These are phyloP conservation scores for Xerocomellus dryophilus DNA, from an alignment of 768 basidiomycete genomes.

Conservation along the genomic window DNA sequence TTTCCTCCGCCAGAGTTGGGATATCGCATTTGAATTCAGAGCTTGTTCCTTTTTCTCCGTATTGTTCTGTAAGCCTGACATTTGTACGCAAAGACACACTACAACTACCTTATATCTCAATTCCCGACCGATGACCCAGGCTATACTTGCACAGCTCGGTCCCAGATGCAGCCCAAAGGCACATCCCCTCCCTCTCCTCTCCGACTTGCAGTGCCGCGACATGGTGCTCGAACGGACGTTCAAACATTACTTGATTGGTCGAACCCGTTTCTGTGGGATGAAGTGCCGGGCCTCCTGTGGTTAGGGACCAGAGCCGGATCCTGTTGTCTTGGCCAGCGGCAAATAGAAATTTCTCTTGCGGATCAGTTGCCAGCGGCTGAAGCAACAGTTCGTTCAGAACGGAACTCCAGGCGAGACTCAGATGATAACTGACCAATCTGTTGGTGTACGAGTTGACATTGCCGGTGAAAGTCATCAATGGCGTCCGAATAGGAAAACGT, in stretches of 20 bases:
- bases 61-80: constrained; percentile 12
- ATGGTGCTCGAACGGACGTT: constrained; percentile 33
- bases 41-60: not conserved
- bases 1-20: not conserved
- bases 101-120: not conserved
- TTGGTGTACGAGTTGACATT: constrained; percentile 55
- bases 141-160: constrained; percentile 45
- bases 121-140: constrained; percentile 41
- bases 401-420: not conserved
- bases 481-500: constrained; percentile 47
- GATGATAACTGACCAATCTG: constrained; percentile 44
- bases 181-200: constrained; percentile 37
- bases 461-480: constrained; percentile 48
- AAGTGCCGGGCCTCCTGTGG: constrained; percentile 41
- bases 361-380: constrained; percentile 63
- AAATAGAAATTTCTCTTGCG: constrained; percentile 55
- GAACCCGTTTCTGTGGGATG: constrained; percentile 7
- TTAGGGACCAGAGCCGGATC: constrained; percentile 69
- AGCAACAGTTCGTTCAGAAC: constrained; percentile 3
- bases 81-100: not conserved
- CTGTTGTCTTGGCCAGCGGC: constrained; percentile 65
- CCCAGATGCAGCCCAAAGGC: constrained; percentile 54
- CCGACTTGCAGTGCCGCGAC: constrained; percentile 51
- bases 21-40: not conserved
- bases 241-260: constrained; percentile 31